Evolutionary conservation across 768 basidiomycete species (phyloP), one percentile per base, ranked within the genome.

Genomic region (Trametopsis cervina): DNA sequence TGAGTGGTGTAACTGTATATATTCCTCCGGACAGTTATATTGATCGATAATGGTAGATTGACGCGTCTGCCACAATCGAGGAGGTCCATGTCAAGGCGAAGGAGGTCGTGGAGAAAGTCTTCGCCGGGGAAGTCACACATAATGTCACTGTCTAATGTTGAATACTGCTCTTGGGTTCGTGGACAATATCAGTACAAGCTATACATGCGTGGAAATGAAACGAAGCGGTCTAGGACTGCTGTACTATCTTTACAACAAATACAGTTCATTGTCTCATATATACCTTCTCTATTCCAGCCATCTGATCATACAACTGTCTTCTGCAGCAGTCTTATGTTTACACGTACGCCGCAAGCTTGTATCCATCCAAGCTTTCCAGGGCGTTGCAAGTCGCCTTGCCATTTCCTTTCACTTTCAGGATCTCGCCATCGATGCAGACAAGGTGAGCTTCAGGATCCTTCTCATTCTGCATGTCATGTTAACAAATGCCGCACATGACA

Each of bases 341-440:
- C 17, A 26, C 40, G 38, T 44, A 47, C 7, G 49, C 45, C 9
- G 39, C 45, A 24, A 50, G 9, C 18, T 33, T 39, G 24, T 40
- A 33, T 23, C 44, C 41, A 17, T 44, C 38, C 20, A 54, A 12
- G n/a, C 25, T 26, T 37, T 36, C 11, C 12, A 27, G 13, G 11
- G 52, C 53, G 15, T 15, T 45, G 20, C 41, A 50, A 15, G 65
- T 60, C 12, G 77, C 83, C 44, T 67, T 73, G 6, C 87, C 89
- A 6, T 78, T 78, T 24, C 61, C 61, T 13, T 78, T 74, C 24
- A 93, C 76, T n/a, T 65, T 63, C 17, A 77, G 72, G 40, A 93
- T 77, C 0, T 78, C 70, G 1, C 92, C 92, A 57, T 96, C 92
- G 3, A 78, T 75, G 60, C 92, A 96, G 11, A 95, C 57, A 15